phyloP scores from a whole-genome alignment of 768 basidiomycete genomes.

The Cubamyces sp. region DNA sequence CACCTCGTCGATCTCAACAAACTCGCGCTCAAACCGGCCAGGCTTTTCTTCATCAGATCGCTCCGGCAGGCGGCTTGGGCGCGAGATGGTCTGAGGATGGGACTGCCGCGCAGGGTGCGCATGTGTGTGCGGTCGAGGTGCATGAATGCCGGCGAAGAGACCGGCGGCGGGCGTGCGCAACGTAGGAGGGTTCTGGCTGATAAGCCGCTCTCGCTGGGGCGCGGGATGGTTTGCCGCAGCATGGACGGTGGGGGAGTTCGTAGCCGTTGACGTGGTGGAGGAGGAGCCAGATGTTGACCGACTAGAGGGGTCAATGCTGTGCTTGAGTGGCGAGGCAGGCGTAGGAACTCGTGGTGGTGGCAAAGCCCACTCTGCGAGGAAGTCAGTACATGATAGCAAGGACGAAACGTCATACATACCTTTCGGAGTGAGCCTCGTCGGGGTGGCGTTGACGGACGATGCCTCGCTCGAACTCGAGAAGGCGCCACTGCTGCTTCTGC shows the following conservation, averaged over 20 bases:
- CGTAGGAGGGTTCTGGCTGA: slow-evolving; percentile 11
- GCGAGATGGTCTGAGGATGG: slow-evolving; percentile 8
- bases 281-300: slow-evolving; percentile 62
- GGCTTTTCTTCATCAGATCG: slow-evolving; percentile 50
- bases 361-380: slow-evolving; percentile 56
- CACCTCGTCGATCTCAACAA: slow-evolving; percentile 76
- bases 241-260: slow-evolving; percentile 30
- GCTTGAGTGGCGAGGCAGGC: slow-evolving; percentile 53
- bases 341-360: slow-evolving; percentile 52
- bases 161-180: slow-evolving; percentile 20
- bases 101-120: slow-evolving; percentile 24
- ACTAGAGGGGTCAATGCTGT: slow-evolving; percentile 38
- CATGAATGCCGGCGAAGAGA: slow-evolving; percentile 17
- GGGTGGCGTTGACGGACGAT: slow-evolving; percentile 55
- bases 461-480: slow-evolving; percentile 79
- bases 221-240: slow-evolving; percentile 15
- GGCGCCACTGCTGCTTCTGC: slow-evolving; percentile 80
- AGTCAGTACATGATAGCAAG: slow-evolving; percentile 9
- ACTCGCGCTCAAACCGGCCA: slow-evolving; percentile 80
- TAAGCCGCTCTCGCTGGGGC: slow-evolving; percentile 9
- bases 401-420: slow-evolving; percentile 38
- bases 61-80: slow-evolving; percentile 24
- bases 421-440: slow-evolving; percentile 59
- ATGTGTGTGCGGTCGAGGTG: slow-evolving; percentile 26
- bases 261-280: slow-evolving; percentile 45